phyloP scores from a whole-genome alignment of 2,329 filamentous ascomycete species.

The Talaromyces piceae region DNA sequence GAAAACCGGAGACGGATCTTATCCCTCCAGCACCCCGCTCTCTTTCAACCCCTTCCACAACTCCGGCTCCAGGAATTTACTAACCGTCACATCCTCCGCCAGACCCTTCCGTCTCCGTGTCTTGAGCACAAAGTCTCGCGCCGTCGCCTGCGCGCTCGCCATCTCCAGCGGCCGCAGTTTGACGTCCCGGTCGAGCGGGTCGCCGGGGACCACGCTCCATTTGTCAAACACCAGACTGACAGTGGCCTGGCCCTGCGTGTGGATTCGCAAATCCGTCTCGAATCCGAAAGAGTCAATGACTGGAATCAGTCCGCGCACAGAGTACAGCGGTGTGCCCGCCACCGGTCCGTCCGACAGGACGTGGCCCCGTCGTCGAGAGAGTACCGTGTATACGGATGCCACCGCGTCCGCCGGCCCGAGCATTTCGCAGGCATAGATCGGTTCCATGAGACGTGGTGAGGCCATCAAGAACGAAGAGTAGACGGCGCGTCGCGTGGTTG shows the following conservation, averaged over 20 bases:
- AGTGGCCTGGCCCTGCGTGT: constrained; percentile 87
- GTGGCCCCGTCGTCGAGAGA: constrained; percentile 81
- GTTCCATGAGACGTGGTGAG: constrained; percentile 92
- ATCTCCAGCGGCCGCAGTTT: constrained; percentile 78
- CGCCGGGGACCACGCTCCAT: constrained; percentile 92
- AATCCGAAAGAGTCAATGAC: constrained; percentile 98
- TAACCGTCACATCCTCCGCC: constrained; percentile 90
- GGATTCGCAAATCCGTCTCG: constrained; percentile 92
- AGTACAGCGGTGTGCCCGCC: constrained; percentile 87
- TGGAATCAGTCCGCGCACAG: constrained; percentile 81
- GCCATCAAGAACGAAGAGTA: constrained; percentile 98
- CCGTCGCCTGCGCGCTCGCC: constrained; percentile 78
- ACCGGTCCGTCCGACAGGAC: constrained; percentile 91
- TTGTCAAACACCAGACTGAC: constrained; percentile 89
- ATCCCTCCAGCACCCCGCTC: constrained; percentile 72
- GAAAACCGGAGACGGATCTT: background rate
- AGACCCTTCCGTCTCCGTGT: constrained; percentile 87
- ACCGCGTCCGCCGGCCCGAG: constrained; percentile 86
- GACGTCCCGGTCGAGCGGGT: constrained; percentile 83
- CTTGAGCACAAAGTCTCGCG: constrained; percentile 94
- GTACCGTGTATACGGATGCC: constrained; percentile 81
- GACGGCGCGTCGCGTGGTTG: constrained; percentile 82
- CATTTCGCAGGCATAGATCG: constrained; percentile 86
- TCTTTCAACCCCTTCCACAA: constrained; percentile 83
- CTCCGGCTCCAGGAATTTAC: constrained; percentile 93